Base-by-base conservation (phyloP, 2,329 filamentous ascomycete species). In the Elsinoe arachidis region DNA sequence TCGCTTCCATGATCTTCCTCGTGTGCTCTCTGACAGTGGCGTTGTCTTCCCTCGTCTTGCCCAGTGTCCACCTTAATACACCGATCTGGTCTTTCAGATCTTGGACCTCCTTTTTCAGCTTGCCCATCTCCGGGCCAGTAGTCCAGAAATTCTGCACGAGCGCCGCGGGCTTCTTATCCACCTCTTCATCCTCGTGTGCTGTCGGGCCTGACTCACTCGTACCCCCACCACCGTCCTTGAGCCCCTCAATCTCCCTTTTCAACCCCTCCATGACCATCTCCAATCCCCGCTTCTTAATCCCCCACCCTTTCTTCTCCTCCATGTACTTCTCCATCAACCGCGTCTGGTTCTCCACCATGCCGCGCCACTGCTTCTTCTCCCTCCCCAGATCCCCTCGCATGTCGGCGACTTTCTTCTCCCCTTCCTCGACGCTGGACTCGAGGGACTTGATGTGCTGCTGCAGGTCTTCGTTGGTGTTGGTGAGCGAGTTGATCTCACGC, bases 401-500 rank as follows among this genome's bases (percentile, higher is more conserved):
- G 46, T 75, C 71, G 41, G 81, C 78, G 43, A 77, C 68, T 58
- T 73, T 76, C 57, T 72, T 71, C 44, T 75, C 70, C 41, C 79
- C 64, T 9, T 80, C 75, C 58, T 78, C 74, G 1, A 80, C 68
- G 57, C 79, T 74, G 30, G 60, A 65, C 63, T 81, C 77, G n/a
- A 82, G 64, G 11, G 68, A 64, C 15, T 72, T 67, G 33, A 79
- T 69, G 61, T 79, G 75, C 17, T 73, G 67, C 56, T 75, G 70
- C 7, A 82, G 62, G 39, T 74, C 73, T 56, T 78, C 70, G 60
- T 76, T 79, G 63, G 78, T 78, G 59, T 78, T 74, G 1, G 73
- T 75, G 21, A 82, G 68, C 33, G 67, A 73, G 60, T 77, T 79
- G 60, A 81, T 76, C 62, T 81, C 78, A 14, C 72, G 69, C 54